Percentiles rank a stretch among this genome's conserved stretches.
These are phyloP conservation scores for Candida vartiovaarae DNA, from an alignment of 805 yeast genomes.

Conservation along the genomic window DNA sequence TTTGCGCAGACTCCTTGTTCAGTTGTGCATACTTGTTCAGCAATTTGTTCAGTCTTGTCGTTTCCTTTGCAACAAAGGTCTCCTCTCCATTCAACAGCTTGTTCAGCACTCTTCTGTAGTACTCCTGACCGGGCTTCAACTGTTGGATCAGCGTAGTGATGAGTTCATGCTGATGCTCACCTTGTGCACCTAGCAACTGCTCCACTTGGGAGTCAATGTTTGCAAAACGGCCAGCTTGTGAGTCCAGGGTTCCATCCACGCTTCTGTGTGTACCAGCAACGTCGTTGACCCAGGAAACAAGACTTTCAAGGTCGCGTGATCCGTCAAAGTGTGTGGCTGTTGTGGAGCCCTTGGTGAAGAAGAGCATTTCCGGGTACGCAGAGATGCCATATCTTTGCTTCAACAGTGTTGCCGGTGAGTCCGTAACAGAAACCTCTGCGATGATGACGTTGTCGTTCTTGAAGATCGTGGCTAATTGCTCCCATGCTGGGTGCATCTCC, in stretches of 20 bases:
- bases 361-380: conserved; percentile 46
- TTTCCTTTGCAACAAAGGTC: conserved; percentile 36
- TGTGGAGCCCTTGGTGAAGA: conserved; percentile 25
- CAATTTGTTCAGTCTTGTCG: conserved; percentile 35
- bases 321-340: conserved; percentile 24
- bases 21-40: conserved; percentile 18
- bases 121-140: conserved; percentile 27
- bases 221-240: conserved; percentile 20
- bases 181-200: conserved; percentile 20
- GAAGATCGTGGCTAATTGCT: conserved; percentile 37
- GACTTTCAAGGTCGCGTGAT: conserved; percentile 37
- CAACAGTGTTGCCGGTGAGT: conserved; percentile 37
- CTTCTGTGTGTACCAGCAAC: conserved; percentile 30
- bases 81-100: conserved; percentile 38
- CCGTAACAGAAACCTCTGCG: conserved; percentile 38
- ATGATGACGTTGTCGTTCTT: conserved; percentile 32
- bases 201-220: conserved; percentile 18
- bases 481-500: conserved; percentile 41
- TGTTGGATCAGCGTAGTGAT: conserved; percentile 28
- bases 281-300: conserved; percentile 47
- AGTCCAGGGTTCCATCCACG: conserved; percentile 28
- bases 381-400: conserved; percentile 32
- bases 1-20: conserved; percentile 28
- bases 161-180: conserved; percentile 13
- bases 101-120: conserved; percentile 42